phyloP scores from a whole-genome alignment of 495 filamentous ascomycete species.

The Annulohypoxylon nitens region DNA sequence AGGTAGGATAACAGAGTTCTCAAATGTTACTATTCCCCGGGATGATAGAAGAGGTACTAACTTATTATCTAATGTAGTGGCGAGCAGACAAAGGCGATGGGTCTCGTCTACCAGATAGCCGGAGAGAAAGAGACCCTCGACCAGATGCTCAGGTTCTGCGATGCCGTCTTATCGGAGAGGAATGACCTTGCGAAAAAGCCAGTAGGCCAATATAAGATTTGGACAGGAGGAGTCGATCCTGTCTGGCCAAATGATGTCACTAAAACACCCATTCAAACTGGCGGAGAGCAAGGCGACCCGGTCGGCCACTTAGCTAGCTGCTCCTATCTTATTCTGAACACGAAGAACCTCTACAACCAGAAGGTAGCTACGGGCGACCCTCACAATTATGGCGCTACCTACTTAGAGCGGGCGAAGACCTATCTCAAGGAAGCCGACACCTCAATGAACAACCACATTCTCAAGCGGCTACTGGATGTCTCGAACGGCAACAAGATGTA shows the following conservation, averaged over 20 bases:
- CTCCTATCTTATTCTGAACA: conserved; percentile 31
- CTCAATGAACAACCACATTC: conserved; percentile 37
- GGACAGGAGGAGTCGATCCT: conserved; percentile 32
- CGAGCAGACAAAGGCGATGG: conserved; percentile 39
- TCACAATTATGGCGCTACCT: conserved; percentile 31
- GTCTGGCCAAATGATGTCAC: conserved; percentile 34
- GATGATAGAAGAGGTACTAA: no score
- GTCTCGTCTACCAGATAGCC: conserved; percentile 35
- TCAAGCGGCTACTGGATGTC: conserved; percentile 29
- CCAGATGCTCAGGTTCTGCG: conserved; percentile 39
- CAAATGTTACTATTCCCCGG: no score
- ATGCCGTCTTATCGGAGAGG: conserved; percentile 37
- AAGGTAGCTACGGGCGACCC: conserved; percentile 32
- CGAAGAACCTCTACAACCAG: conserved; percentile 22
- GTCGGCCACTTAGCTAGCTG: conserved; percentile 33
- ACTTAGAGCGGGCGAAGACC: conserved; percentile 34
- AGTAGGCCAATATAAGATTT: conserved; percentile 35
- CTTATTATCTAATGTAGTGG: background rate
- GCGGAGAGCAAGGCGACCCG: conserved; percentile 32
- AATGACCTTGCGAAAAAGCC: conserved; percentile 36
- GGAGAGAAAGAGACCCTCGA: conserved; percentile 36
- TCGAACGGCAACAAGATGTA: conserved; percentile 44
- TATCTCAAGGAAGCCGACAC: conserved; percentile 37
- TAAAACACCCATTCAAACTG: conserved; percentile 21
- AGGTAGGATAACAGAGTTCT: background rate